Evolutionary conservation across 2,329 filamentous ascomycete genomes (phyloP).

Genomic region (Spiromastix sp.): DNA sequence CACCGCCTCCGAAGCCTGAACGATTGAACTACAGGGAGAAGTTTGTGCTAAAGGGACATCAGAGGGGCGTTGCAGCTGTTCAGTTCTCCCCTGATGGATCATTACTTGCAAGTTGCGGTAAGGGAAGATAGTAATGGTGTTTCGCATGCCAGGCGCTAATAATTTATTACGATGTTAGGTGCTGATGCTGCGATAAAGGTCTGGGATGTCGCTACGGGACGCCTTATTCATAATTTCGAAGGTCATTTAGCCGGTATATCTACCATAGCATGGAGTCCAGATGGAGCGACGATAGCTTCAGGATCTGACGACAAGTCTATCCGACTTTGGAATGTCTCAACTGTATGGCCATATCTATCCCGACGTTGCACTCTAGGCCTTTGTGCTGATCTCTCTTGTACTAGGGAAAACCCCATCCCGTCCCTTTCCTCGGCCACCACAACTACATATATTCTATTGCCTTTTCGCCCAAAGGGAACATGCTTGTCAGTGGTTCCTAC

Average conservation of each 20-base stretch:
- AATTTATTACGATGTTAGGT: slow-evolving; percentile 32
- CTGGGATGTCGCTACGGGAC: slow-evolving; percentile 71
- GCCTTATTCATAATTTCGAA: slow-evolving; percentile 76
- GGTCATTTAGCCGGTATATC: slow-evolving; percentile 90
- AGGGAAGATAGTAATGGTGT: slow-evolving; percentile 16
- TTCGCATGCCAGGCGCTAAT: neutral
- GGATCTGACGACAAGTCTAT: slow-evolving; percentile 96
- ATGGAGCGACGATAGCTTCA: slow-evolving; percentile 76
- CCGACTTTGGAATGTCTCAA: slow-evolving; percentile 69
- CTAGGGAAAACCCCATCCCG: slow-evolving; percentile 46
- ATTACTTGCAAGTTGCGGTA: slow-evolving; percentile 78
- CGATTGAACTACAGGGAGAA: slow-evolving; percentile 58
- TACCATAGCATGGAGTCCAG: slow-evolving; percentile 87
- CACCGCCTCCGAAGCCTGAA: slow-evolving; percentile 40
- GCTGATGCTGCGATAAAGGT: slow-evolving; percentile 86
- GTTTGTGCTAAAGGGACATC: slow-evolving; percentile 66
- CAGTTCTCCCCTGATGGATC: slow-evolving; percentile 84
- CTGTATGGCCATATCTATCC: slow-evolving; percentile 24
- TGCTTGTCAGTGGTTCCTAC: slow-evolving; percentile 88
- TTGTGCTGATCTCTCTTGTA: slow-evolving; percentile 1
- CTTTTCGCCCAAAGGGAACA: slow-evolving; percentile 97
- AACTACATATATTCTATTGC: slow-evolving; percentile 93
- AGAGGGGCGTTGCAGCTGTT: slow-evolving; percentile 68
- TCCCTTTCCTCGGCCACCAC: slow-evolving; percentile 71
- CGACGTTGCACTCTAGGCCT: neutral